phyloP scores from a whole-genome alignment of 306 rosid genomes.

The Prunus davidiana region DNA sequence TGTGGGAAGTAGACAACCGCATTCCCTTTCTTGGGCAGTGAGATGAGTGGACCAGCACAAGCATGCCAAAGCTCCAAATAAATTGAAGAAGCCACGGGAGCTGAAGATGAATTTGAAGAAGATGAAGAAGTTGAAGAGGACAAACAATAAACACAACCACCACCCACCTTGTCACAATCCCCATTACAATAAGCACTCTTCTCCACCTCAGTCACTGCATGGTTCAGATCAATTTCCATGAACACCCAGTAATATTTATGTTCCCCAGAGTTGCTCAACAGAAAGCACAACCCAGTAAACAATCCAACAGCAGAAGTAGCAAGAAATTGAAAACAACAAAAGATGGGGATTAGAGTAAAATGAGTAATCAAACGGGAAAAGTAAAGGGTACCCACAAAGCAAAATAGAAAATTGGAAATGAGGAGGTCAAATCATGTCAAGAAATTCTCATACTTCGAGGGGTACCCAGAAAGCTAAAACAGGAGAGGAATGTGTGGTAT shows the following conservation, averaged over 20 bases:
- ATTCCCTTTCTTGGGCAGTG: constrained; percentile 90
- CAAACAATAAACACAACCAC: constrained; percentile 52
- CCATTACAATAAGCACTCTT: constrained; percentile 62
- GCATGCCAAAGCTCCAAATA: constrained; percentile 96
- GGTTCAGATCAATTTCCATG: constrained; percentile 99
- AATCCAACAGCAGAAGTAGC: constrained; percentile 21
- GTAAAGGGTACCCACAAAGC: constrained; percentile 36
- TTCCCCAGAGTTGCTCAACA: constrained; percentile 27
- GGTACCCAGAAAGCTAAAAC: constrained; percentile 46
- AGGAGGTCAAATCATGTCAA: constrained; percentile 67
- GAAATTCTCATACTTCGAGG: constrained; percentile 46
- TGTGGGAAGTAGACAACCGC: constrained; percentile 90
- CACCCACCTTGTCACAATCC: constrained; percentile 48
- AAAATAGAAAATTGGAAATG: constrained; percentile 48
- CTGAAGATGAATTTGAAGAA: constrained; percentile 57
- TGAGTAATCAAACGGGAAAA: constrained; percentile 42
- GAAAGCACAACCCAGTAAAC: constrained; percentile 21
- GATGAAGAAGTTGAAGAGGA: constrained; percentile 72
- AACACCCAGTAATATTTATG: constrained; percentile 41
- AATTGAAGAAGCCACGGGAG: constrained; percentile 59
- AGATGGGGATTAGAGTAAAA: constrained; percentile 9
- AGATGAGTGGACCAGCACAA: constrained; percentile 94
- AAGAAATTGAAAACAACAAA: neutral
- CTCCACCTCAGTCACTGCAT: constrained; percentile 69
- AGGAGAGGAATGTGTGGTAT: constrained; percentile 5